Percentiles rank a stretch among this genome's conserved stretches.
phyloP scores from a whole-genome alignment of 2,329 filamentous ascomycete species.

The Hypoxylon sp. region DNA sequence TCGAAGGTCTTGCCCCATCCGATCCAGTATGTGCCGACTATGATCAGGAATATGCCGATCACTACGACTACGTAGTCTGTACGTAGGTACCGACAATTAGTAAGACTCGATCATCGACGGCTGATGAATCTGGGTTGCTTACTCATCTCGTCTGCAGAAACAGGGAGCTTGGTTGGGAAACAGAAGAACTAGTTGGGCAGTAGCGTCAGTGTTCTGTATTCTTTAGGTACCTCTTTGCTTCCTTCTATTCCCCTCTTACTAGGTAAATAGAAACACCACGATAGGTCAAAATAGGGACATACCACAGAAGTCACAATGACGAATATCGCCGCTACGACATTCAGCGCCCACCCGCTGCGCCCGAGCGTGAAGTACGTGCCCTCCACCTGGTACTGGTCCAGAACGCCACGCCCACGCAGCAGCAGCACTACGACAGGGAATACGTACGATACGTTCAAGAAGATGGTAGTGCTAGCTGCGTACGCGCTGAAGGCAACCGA shows the following conservation, averaged over 20 bases:
- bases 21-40: constrained; percentile 50
- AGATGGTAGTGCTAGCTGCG: constrained; percentile 61
- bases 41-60: constrained; percentile 55
- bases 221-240: neutral
- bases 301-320: constrained; percentile 59
- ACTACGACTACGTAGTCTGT: constrained; percentile 57
- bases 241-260: neutral
- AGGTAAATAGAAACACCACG: neutral
- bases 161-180: constrained; percentile 52
- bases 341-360: constrained; percentile 51
- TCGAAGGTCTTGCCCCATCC: constrained; percentile 50
- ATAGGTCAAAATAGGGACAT: constrained; percentile 14
- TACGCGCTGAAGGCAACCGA: constrained; percentile 64
- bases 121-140: constrained; percentile 17
- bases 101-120: neutral
- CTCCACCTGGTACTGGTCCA: constrained; percentile 51
- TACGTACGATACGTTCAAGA: constrained; percentile 63
- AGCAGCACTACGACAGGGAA: constrained; percentile 59
- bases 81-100: neutral
- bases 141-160: constrained; percentile 54
- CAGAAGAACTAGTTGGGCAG: constrained; percentile 53
- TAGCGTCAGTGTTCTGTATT: constrained; percentile 9
- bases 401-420: constrained; percentile 55
- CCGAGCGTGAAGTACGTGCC: constrained; percentile 53
- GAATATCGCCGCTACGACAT: constrained; percentile 55